Evolutionary conservation across 1,284 basidiomycete genomes (phyloP), one percentile per base, ranked within the genome.

Genomic region (Exobasidium cylindrosporum): DNA sequence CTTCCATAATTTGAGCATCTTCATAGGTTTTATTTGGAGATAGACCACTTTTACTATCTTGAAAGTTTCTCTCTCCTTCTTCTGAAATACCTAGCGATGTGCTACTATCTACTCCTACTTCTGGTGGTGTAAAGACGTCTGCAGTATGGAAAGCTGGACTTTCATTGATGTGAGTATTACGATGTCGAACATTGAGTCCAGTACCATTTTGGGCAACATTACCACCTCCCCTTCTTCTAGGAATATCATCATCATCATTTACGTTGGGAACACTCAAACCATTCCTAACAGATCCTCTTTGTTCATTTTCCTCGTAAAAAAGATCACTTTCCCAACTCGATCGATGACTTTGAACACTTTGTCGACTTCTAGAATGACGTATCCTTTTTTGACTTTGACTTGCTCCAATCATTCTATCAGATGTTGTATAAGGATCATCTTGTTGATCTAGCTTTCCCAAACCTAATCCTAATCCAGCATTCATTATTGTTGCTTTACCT

Each of bases 301-400:
- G 28, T 23, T 61, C 59, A 7, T 13, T 31, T 7, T 28, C 65
- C 21, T 69, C 67, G 49, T 70, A 72, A 56, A 72, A 72, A 11
- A 72, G 61, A 24, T 68, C 64, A 2, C 63, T 65, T 53, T 69
- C 71, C 71, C 71, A 73, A 64, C 71, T 73, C 52, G 65, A 67
- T 17, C 70, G 64, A n/a, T 64, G 61, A 30, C 30, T 53, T 28
- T 43, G n/a, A 2, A 50, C 47, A 24, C 47, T 50, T 28, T 50
- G 47, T 5, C 47, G 31, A 44, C 54, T 57, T 35, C 63, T 54
- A 6, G 53, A 56, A 40, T 59, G 61, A 10, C 44, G 44, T 23
- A 40, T 46, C 30, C 57, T 17, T 10, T 40, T 30, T 24, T 28
- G 29, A 1, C 28, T 14, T 32, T n/a, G 53, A 17, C 17, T 11